Conservation (phyloP, 345 rosid species). For the Stellera chamaejasme region DNA sequence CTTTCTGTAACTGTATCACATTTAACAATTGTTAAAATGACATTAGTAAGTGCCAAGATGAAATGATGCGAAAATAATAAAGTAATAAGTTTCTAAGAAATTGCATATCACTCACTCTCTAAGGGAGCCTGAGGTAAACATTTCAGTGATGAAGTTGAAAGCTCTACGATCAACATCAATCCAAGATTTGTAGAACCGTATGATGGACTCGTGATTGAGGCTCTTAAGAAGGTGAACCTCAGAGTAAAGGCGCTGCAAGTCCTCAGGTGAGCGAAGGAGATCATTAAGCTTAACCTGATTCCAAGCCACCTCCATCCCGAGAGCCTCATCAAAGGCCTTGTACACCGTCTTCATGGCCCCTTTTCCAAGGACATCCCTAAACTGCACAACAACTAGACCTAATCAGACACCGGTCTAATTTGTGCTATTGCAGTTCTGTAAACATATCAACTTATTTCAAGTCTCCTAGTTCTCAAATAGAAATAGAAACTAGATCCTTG, state of each 20-base stretch:
- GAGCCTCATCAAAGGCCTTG: constrained; percentile 73
- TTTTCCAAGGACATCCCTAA: constrained; percentile 71
- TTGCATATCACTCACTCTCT: constrained; percentile 36
- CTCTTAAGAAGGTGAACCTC: constrained; percentile 89
- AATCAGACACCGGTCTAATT: too few relatives aligned
- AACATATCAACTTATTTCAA: too few relatives aligned
- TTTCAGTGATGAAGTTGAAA: constrained; percentile 91
- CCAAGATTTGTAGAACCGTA: constrained; percentile 68
- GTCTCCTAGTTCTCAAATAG: too few relatives aligned
- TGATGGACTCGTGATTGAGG: constrained; percentile 69
- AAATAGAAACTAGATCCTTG: too few relatives aligned
- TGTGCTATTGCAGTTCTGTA: too few relatives aligned
- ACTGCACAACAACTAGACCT: constrained; percentile 29
- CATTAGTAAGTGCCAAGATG: constrained; percentile 1
- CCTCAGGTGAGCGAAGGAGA: constrained; percentile 67
- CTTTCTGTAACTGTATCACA: constrained; percentile 51
- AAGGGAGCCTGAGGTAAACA: constrained; percentile 91
- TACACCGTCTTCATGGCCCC: constrained; percentile 98
- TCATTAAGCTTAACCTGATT: constrained; percentile 77
- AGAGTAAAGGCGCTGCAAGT: constrained; percentile 75
- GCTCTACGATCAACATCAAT: constrained; percentile 61
- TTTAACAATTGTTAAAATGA: neutral
- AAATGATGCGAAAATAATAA: neutral
- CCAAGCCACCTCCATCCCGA: constrained; percentile 98
- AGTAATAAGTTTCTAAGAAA: too few relatives aligned